phyloP scores from a whole-genome alignment of 257 asterid species.

The Echium plantagineum region DNA sequence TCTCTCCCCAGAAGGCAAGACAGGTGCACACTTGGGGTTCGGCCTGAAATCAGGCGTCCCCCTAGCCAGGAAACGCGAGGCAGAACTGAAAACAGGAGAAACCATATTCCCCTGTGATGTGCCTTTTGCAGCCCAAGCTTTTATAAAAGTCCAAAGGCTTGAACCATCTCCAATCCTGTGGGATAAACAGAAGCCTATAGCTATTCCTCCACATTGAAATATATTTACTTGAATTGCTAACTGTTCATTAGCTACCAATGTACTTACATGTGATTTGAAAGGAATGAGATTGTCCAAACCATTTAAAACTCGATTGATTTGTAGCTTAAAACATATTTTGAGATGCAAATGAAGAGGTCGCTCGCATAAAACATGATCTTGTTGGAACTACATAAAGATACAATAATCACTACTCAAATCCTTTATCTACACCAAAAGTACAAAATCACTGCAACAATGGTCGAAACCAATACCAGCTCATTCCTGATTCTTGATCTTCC shows the following conservation, averaged over 20 bases:
- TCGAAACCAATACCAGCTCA: too few relatives aligned
- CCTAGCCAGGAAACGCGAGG: conserved; percentile 36
- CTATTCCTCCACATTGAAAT: conserved; percentile 36
- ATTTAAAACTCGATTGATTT: too few relatives aligned
- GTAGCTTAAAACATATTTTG: too few relatives aligned
- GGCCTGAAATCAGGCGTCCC: conserved; percentile 29
- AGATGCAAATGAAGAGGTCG: too few relatives aligned
- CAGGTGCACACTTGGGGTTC: conserved; percentile 5
- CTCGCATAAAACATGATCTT: too few relatives aligned
- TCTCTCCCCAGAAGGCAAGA: conserved; percentile 15
- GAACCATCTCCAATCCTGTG: conserved; percentile 39
- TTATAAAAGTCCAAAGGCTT: conserved; percentile 35
- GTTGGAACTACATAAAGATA: too few relatives aligned
- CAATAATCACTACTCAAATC: too few relatives aligned
- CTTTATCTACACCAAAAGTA: too few relatives aligned
- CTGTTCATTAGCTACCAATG: conserved; percentile 19
- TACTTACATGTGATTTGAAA: conserved; percentile 18
- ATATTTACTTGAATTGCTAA: conserved; percentile 42
- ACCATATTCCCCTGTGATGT: neutral
- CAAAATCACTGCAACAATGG: too few relatives aligned
- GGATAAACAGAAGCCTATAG: conserved; percentile 32
- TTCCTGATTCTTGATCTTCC: too few relatives aligned
- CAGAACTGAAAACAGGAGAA: conserved; percentile 26
- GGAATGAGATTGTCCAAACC: conserved; percentile 32
- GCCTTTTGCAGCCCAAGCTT: conserved; percentile 31